Base-by-base conservation (phyloP, 768 basidiomycete species). In the Boletus vinaceobasis region DNA sequence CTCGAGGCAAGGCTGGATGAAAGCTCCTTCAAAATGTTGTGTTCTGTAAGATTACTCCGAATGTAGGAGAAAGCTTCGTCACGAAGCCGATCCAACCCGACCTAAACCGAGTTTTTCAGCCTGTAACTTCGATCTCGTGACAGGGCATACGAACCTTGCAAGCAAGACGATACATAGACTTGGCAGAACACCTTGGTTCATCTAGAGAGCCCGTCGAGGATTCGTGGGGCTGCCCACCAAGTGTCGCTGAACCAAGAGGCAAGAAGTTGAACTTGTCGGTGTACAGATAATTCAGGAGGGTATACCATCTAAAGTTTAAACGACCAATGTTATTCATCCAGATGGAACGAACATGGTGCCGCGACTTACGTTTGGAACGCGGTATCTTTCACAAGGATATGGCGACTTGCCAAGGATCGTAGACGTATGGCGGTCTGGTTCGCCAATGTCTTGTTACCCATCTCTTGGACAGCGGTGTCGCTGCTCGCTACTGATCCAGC, bases 101-200 rank as follows among this genome's bases (percentile, higher is more conserved):
- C 51, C 68, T 68, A 37, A 2, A 26, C 7, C 1, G 15, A 10
- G 4, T 7, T 1, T 1, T 42, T 42, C 23, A 40, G 38, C 3
- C 38, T 1, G 19, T 17, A 10, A 23, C n/a, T 7, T 17, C 2
- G 13, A 11, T 13, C 32, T 8, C 19, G 23, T 10, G 7, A 3
- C 2, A 0, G 17, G 31, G 23, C 13, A 9, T 21, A 38, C 27
- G 26, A 11, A 74, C 77, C 67, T 77, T 76, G 27, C 61, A 59
- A 4, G 77, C 75, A 11, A 78, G 62, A 14, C 74, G 71, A 53
- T 75, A 78, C 72, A 78, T 77, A 0, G 75, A 77, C 49, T 78
- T 78, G 0, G 76, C 73, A 5, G 76, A 78, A 42, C 75, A 77
- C 17, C 33, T 46, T 5, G 58, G 53, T 6, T 39, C 43, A 7